Evolutionary conservation across 305 asterid species (phyloP), one percentile per base, ranked within the genome.

Genomic region (Stenogyne calaminthoides): DNA sequence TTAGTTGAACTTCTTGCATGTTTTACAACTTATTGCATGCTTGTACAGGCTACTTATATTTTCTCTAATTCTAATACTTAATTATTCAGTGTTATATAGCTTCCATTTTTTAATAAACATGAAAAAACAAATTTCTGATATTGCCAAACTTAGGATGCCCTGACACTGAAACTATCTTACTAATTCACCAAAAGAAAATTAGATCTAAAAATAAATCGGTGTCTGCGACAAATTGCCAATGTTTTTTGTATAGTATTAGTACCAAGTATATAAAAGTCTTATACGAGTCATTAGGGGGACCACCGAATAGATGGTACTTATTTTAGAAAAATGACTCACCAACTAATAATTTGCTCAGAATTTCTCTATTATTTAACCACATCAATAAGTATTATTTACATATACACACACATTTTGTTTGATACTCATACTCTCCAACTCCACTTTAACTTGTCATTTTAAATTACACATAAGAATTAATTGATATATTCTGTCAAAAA

Each of bases 111-210:
- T 54, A 19, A 3, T 0, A 4, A 6, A 10, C 27, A 63, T 42
- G 40, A 37, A 27, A 19, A n/a, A 57, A 66, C 44, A 29, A 46
- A 67, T n/a, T n/a, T 11, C 22, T 39, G 52, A 7, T 25, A 61
- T 15, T 22, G 4, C 20, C 32, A 52, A 44, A 63, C 83, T 66
- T 76, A 55, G 80, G 80, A 80, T 80, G 39, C 84, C 76, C 76
- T 76, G 71, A 46, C 73, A 46, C 76, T 46, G 15, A 67, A 72
- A 71, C 69, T 55, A 66, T 75, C 62, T 51, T 60, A 67, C 42
- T 64, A 37, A 55, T 54, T 72, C 62, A 55, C 55, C 9, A n/a
- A 64, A 16, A 58, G 27, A 57, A 49, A 64, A 36, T 4, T 3
- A 64, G n/a, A 47, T 27, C 47, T 19, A 14, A 62, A 62, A 44